These are phyloP conservation scores for Agroathelia rolfsii DNA, from an alignment of 1,284 basidiomycete genomes.

Conservation along the genomic window DNA sequence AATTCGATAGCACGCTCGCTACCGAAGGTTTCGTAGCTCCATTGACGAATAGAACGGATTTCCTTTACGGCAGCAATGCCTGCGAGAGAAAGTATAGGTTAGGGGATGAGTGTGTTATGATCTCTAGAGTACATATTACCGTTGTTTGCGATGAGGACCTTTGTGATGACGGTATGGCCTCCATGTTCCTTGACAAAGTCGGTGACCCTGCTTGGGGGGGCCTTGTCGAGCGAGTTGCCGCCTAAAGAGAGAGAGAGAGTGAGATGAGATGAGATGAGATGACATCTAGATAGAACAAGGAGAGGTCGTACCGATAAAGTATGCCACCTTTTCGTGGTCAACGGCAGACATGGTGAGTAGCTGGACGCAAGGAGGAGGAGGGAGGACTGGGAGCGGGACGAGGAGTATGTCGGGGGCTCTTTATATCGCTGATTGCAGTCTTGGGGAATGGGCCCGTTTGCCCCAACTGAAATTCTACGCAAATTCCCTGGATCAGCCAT, in stretches of 20 bases:
- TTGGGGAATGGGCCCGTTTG: too few relatives aligned
- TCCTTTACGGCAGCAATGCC: slow-evolving; percentile 99
- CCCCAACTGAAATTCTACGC: too few relatives aligned
- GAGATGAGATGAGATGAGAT: slow-evolving; percentile 9
- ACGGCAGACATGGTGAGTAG: slow-evolving; percentile 46
- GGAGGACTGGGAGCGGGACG: too few relatives aligned
- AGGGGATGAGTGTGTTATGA: slow-evolving; percentile 4
- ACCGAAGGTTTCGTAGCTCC: slow-evolving; percentile 99
- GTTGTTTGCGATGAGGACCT: slow-evolving; percentile 96
- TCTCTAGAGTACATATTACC: slow-evolving; percentile 42
- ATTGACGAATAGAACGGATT: slow-evolving; percentile 97
- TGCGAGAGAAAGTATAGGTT: slow-evolving; percentile 24
- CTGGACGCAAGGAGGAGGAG: too few relatives aligned
- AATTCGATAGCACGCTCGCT: slow-evolving; percentile 95
- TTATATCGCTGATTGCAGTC: too few relatives aligned
- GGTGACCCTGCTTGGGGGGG: slow-evolving; percentile 68
- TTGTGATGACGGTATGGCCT: slow-evolving; percentile 98
- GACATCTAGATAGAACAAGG: too few relatives aligned
- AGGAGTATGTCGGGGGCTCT: too few relatives aligned
- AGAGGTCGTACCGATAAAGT: slow-evolving; percentile 68
- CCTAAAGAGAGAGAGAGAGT: slow-evolving; percentile 42
- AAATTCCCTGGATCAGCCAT: too few relatives aligned
- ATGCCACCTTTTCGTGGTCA: slow-evolving; percentile 72
- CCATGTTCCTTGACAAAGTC: slow-evolving; percentile 91
- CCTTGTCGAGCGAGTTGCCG: slow-evolving; percentile 84